Evolutionary conservation across 306 rosid species (phyloP).

Genomic region (Hippophae rhamnoides): DNA sequence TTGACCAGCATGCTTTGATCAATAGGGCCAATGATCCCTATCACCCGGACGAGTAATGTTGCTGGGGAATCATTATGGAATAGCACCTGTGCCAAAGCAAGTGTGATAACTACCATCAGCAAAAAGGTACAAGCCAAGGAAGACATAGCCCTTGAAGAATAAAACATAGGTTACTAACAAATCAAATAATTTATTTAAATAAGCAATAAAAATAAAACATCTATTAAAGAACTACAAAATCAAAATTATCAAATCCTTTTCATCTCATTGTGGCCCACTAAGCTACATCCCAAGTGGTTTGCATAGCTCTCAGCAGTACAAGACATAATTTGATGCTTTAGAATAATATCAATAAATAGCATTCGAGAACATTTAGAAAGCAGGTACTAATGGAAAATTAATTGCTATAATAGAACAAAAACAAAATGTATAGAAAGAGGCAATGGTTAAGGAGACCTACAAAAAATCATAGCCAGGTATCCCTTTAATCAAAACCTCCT

Average conservation of each 20-base stretch:
- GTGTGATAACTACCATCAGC: slow-evolving; percentile 9
- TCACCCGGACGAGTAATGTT: slow-evolving; percentile 85
- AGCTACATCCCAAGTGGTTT: background rate
- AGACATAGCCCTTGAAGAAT: too few relatives aligned
- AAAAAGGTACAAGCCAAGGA: background rate
- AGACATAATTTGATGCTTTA: background rate
- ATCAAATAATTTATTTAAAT: too few relatives aligned
- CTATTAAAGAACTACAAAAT: too few relatives aligned
- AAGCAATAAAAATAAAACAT: too few relatives aligned
- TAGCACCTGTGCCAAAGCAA: slow-evolving; percentile 54
- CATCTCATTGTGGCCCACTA: background rate
- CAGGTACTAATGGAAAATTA: background rate
- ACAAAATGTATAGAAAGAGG: background rate
- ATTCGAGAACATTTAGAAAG: background rate
- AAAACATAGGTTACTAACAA: too few relatives aligned
- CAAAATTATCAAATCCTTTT: background rate
- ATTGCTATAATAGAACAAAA: background rate
- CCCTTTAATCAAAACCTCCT: too few relatives aligned
- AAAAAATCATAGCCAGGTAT: too few relatives aligned
- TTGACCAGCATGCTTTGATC: slow-evolving; percentile 86
- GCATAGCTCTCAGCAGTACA: background rate
- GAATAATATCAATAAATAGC: background rate
- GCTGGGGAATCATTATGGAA: slow-evolving; percentile 98
- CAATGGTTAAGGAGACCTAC: background rate
- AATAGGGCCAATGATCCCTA: slow-evolving; percentile 75